phyloP scores from a whole-genome alignment of 148 eudicot species.

The Spergularia marina region DNA sequence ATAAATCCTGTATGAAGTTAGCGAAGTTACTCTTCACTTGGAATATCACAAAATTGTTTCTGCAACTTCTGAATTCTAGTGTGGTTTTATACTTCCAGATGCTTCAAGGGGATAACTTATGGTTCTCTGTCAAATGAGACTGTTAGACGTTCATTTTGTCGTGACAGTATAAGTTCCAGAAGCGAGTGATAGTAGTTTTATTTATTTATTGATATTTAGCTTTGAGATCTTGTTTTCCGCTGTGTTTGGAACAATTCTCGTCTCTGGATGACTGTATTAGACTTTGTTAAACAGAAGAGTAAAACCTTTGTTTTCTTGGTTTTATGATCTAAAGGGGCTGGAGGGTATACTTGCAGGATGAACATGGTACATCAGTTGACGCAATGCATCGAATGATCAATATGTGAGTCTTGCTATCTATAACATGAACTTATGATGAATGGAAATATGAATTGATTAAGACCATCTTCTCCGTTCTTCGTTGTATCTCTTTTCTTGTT shows the following conservation, averaged over 20 bases:
- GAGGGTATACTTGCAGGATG: slow-evolving; percentile 49
- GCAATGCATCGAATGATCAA: slow-evolving; percentile 45
- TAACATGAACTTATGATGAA: not conserved
- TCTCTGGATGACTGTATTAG: not conserved
- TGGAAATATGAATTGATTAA: not conserved
- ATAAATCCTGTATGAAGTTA: not conserved
- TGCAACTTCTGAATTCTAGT: too few species aligned
- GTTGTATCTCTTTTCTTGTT: not conserved
- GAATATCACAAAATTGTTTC: too few species aligned
- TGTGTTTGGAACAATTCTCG: not conserved
- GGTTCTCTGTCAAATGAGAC: too few species aligned
- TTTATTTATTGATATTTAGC: not conserved
- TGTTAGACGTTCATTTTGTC: not conserved
- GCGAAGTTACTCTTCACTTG: too few species aligned
- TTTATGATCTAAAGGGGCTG: slow-evolving; percentile 34
- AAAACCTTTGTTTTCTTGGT: slow-evolving; percentile 2
- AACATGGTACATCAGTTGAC: slow-evolving; percentile 44
- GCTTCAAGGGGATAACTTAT: too few species aligned
- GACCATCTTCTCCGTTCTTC: not conserved
- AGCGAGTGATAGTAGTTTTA: not conserved
- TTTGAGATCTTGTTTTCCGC: not conserved
- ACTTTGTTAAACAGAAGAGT: not conserved
- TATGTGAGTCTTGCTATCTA: slow-evolving; percentile 29
- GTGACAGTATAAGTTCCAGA: not conserved
- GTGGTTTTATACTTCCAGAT: too few species aligned